Percentiles rank a stretch among this genome's conserved stretches.
Evolutionary conservation across 495 filamentous ascomycete species (phyloP).

Genomic region (Pyrenula massariospora): DNA sequence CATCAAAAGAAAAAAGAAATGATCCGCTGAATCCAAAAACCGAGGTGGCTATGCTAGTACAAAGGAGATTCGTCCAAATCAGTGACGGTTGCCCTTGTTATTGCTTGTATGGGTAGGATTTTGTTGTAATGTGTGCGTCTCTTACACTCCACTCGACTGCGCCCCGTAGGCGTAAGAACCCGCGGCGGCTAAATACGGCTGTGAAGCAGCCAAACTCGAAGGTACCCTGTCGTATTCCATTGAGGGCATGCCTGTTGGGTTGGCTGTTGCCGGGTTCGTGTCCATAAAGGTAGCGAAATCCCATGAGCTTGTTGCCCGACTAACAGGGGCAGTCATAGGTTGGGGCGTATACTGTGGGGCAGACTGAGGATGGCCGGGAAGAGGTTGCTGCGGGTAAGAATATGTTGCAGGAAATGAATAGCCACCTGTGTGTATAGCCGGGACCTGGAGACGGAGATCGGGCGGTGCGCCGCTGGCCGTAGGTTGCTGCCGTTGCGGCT

Average conservation of each 20-base stretch:
- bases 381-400: background rate
- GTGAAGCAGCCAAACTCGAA: background rate
- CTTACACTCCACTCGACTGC: background rate
- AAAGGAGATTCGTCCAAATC: background rate
- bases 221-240: background rate
- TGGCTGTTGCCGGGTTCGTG: background rate
- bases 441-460: background rate
- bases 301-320: background rate
- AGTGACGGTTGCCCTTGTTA: background rate
- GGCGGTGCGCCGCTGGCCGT: background rate
- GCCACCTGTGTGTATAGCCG: background rate
- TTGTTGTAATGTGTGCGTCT: no score
- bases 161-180: background rate
- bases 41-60: background rate
- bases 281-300: conserved; percentile 1
- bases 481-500: background rate
- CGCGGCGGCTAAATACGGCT: background rate
- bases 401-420: background rate
- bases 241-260: background rate
- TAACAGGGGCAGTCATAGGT: background rate
- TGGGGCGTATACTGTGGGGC: background rate
- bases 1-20: background rate
- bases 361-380: background rate
- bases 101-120: no score
- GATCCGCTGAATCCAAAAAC: background rate